A percentile compares a stretch with the other conserved stretches of the same genome.
These are phyloP conservation scores for Leersia perrieri DNA, from an alignment of 176 grass and related monocot species.

Conservation along the genomic window DNA sequence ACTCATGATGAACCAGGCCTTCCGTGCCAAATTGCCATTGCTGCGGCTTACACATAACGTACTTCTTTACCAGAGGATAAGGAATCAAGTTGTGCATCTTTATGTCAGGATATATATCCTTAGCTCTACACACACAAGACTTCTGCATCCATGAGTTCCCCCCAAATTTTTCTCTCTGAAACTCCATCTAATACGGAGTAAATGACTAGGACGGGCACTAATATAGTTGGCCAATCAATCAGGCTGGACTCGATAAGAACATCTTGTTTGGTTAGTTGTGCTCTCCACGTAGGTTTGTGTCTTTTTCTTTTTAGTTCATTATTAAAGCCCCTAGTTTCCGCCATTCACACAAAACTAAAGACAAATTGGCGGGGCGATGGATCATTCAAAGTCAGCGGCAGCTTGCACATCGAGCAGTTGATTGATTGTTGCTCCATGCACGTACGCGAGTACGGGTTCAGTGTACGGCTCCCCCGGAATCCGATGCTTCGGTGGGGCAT, in stretches of 20 bases:
- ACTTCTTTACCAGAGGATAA: not conserved
- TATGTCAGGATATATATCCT: not conserved
- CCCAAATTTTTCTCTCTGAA: not conserved
- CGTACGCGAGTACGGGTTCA: not conserved
- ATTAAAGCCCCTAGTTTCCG: not conserved
- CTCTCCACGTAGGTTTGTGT: not conserved
- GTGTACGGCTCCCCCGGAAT: constrained; percentile 15
- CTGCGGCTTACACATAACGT: not conserved
- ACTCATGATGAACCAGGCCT: not conserved
- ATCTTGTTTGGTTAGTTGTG: not conserved
- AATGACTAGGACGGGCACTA: not conserved
- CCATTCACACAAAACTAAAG: not conserved
- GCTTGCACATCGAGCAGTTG: not conserved
- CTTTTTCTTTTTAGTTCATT: not conserved
- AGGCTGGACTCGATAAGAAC: not conserved
- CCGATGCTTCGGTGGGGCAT: not conserved
- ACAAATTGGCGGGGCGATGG: not conserved
- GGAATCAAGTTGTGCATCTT: not conserved
- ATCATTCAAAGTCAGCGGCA: not conserved
- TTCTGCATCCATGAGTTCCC: not conserved
- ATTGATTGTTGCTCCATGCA: not conserved
- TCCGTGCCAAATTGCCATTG: not conserved
- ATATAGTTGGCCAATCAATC: not conserved
- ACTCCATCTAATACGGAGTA: not conserved
- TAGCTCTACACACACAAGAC: not conserved